Base-by-base conservation (phyloP, 1,139 yeast species). In the Diutina neorugosa region DNA sequence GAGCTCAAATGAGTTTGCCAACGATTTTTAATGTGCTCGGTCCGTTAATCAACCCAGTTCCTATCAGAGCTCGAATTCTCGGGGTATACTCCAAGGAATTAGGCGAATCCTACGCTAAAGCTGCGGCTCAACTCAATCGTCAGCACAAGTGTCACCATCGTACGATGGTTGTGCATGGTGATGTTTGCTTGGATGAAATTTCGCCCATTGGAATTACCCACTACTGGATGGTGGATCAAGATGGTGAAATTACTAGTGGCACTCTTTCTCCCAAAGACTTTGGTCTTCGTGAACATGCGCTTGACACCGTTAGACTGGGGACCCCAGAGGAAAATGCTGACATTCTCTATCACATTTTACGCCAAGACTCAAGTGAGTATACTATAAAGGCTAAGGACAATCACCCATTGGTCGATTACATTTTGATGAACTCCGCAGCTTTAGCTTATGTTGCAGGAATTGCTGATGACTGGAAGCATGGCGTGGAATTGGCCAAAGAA, bases 11-110 rank as follows among this genome's bases (percentile, higher is more conserved):
- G 56, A 96, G 96, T 0, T 78, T 91, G 16, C 98, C 98, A 1
- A 86, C 98, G 1, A 87, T 93, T 42, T 93, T 93, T 76, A 93
- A 93, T 66, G 84, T 93, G 18, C 70, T 93, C 59, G 98, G 98
- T 0, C 98, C 98, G 0, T 71, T 93, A 58, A 73, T 93, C 57
- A 94, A 93, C 69, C 98, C 98, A 1, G 88, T 89, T 19, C 93
- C 93, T 1, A 74, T 91, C 42, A 76, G 77, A 59, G 86, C 94
- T 4, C 76, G 98, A 58, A 82, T 93, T 42, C 75, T 94, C 53
- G 98, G 98, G 51, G 98, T 93, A 1, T 89, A 86, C 66, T 76
- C 89, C 37, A 86, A 86, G 59, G 70, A 73, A 5, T 69, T 93
- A 56, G 98, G 98, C 3, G 82, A 77, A 56, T 84, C 86, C 11